Evolutionary conservation across 225 moss, liverwort and hornwort genomes (phyloP).

Genomic region (Anthoceros angustus): DNA sequence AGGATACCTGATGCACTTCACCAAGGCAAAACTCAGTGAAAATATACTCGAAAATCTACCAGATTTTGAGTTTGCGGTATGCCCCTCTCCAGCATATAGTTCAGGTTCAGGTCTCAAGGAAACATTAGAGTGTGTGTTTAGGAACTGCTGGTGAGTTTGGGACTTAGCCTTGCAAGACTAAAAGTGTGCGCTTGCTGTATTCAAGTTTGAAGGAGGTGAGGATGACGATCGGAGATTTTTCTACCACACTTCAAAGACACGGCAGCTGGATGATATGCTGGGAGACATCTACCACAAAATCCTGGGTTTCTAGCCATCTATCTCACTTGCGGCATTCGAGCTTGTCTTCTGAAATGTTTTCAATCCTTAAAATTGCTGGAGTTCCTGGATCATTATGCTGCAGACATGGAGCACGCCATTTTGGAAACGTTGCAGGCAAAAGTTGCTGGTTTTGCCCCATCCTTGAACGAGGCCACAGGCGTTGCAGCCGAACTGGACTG

Average conservation of each 20-base stretch:
- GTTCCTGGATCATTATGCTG: not conserved
- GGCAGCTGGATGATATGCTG: conserved; percentile 63
- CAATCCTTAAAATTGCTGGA: not conserved
- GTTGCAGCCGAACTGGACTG: conserved; percentile 95
- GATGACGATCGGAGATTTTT: conserved; percentile 43
- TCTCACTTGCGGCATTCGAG: no score
- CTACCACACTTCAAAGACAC: conserved; percentile 68
- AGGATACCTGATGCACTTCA: conserved; percentile 72
- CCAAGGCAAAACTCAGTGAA: conserved; percentile 31
- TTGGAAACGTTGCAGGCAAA: conserved; percentile 57
- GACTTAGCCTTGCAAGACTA: not conserved
- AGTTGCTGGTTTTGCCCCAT: conserved; percentile 29
- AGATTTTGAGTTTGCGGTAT: conserved; percentile 65
- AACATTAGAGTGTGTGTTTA: not conserved
- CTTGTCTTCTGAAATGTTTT: not conserved
- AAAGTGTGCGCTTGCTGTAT: not conserved
- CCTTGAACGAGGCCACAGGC: conserved; percentile 53
- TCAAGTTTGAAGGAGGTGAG: conserved; percentile 62
- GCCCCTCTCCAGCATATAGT: not conserved
- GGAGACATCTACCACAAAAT: conserved; percentile 83
- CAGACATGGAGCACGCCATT: conserved; percentile 92
- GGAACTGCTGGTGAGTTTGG: not conserved
- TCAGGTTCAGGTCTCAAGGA: no score
- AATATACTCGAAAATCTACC: conserved; percentile 34
- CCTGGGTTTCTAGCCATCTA: conserved; percentile 24